Evolutionary conservation across 148 eudicot genomes (phyloP), one percentile per base, ranked within the genome.

Genomic region (Vaccinium vitisidaea): DNA sequence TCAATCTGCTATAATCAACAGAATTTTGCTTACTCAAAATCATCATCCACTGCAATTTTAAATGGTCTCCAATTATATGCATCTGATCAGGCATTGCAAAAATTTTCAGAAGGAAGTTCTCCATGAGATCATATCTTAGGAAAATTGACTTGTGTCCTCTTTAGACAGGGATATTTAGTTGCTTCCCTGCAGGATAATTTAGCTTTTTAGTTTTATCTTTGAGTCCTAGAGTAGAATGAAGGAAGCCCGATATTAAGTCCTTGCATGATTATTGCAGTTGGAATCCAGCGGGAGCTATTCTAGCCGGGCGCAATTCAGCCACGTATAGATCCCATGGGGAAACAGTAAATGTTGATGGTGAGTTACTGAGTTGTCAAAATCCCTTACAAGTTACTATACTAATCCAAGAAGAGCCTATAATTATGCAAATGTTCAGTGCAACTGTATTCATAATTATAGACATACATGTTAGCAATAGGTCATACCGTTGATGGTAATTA

Each of bases 271-370:
- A 58, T 86, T 88, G 83, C 90, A 97, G 99, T 86, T 97, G 99
- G 99, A 97, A 86, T 88, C 99, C 99, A 85, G 98, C 94, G 23
- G 99, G 99, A 75, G 99, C 99, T 84, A 86, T 97, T 80, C 90
- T 90, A 91, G 91, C 98, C 59, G 98, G 98, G 59, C 91, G 94
- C 74, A 95, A 97, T 90, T 96, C 99, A 75, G 99, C 99, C n/a
- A 91, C 88, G 16, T 97, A 97, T 85, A 88, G 84, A 88, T 91
- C 92, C 59, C 84, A 89, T 53, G 99, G 95, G 79, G 92, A 88
- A 86, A 90, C 89, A 75, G 85, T 95, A 82, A 86, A 91, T 75
- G 94, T 97, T 77, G 91, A 84, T 80, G 99, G 99, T 95, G 90
- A 91, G 98, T 89, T 85, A 46, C 48, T 94, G 88, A 91, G 97